These are phyloP conservation scores for Marvania coccoides DNA, from an alignment of 139 green algal genomes.

Conservation along the genomic window DNA sequence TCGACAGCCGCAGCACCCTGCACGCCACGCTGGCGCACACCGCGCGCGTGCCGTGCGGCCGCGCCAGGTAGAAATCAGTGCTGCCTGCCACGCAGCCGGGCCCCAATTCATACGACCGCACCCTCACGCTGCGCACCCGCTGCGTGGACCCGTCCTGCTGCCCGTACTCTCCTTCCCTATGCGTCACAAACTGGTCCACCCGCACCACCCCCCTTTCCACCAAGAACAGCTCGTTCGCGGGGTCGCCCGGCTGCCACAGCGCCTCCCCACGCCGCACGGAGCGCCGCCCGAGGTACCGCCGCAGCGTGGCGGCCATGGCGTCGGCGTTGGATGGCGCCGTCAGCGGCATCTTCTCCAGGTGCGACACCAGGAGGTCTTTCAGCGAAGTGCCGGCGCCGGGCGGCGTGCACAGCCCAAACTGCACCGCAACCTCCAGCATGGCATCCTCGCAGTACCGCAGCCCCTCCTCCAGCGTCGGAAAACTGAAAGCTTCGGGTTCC, in stretches of 20 bases:
- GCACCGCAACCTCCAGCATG: constrained; percentile 9
- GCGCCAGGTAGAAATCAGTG: constrained; percentile 21
- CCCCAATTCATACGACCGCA: constrained; percentile 18
- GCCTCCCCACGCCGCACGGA: constrained; percentile 7
- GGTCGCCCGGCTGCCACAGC: constrained; percentile 19
- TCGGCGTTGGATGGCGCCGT: neutral
- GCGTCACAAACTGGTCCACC: constrained; percentile 5
- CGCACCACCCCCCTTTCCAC: constrained; percentile 25
- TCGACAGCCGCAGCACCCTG: constrained; percentile 9
- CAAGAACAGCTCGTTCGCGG: constrained; percentile 15
- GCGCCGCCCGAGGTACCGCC: constrained; percentile 2
- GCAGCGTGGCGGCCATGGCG: constrained; percentile 1
- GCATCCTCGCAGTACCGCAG: constrained; percentile 21
- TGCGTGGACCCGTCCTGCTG: neutral
- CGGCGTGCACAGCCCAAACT: constrained; percentile 17
- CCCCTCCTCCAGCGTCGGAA: constrained; percentile 15
- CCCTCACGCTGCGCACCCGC: neutral
- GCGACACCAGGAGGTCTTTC: constrained; percentile 8
- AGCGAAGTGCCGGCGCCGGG: constrained; percentile 11
- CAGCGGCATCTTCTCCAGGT: constrained; percentile 14
- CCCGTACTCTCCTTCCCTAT: neutral
- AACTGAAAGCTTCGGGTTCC: too few species aligned
- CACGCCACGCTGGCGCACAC: neutral
- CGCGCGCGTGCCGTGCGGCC: constrained; percentile 4
- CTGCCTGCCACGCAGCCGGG: constrained; percentile 21